Evolutionary conservation across 2,329 filamentous ascomycete species (phyloP).

Genomic region (Pyricularia sp.): DNA sequence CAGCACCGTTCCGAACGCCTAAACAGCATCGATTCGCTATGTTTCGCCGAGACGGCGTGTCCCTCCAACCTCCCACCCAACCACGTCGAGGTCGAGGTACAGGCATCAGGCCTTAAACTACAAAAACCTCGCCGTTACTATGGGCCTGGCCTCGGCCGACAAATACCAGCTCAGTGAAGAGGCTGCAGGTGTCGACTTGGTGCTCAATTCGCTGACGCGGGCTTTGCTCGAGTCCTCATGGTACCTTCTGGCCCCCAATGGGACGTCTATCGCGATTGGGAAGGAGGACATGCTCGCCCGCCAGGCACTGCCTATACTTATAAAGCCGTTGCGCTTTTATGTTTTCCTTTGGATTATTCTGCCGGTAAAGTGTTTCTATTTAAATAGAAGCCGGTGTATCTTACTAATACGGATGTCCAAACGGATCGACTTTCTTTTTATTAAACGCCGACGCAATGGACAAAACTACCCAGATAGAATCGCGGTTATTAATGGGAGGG

Average conservation of each 20-base stretch:
- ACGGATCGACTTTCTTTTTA: too few relatives aligned
- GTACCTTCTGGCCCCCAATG: conserved; percentile 18
- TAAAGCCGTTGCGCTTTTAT: too few relatives aligned
- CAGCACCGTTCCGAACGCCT: neutral
- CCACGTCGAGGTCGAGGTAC: conserved; percentile 19
- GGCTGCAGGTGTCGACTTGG: conserved; percentile 21
- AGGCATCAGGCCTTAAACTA: conserved; percentile 24
- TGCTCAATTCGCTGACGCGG: conserved; percentile 22
- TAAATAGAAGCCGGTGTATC: too few relatives aligned
- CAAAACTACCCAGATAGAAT: too few relatives aligned
- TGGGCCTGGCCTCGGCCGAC: conserved; percentile 19
- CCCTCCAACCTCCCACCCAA: conserved; percentile 6
- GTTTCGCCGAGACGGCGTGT: neutral
- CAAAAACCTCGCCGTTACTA: conserved; percentile 25
- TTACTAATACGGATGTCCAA: too few relatives aligned
- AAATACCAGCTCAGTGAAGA: conserved; percentile 21
- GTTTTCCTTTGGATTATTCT: too few relatives aligned
- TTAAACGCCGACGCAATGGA: too few relatives aligned
- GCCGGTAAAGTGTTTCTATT: too few relatives aligned
- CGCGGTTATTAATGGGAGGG: too few relatives aligned
- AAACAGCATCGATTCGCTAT: neutral
- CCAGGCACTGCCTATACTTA: conserved; percentile 22
- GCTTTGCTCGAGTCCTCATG: conserved; percentile 21
- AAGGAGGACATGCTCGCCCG: conserved; percentile 15
- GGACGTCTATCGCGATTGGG: conserved; percentile 21